Base-by-base conservation (phyloP, 257 asterid species). In the Cinchona pubescens region DNA sequence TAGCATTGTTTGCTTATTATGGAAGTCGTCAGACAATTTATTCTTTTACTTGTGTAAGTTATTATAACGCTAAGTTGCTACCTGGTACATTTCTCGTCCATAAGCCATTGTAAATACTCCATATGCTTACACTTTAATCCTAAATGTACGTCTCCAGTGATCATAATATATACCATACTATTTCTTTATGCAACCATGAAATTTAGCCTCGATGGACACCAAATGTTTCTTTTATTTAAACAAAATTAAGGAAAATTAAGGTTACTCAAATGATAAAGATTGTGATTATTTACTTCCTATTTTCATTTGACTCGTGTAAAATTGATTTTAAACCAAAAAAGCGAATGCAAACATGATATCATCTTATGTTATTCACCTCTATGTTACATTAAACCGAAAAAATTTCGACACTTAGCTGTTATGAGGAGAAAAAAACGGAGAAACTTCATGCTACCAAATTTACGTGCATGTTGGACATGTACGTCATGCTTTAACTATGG, bases 31-130 rank as follows among this genome's bases (percentile, higher is more conserved):
- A 27, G 65, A 53, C 32, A 37, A 56, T n/a, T n/a, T n/a, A n/a
- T 38, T 38, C 46, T 43, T 37, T 8, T 59, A n/a, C n/a, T 27
- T 73, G 49, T 29, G n/a, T n/a, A n/a, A n/a, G n/a, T 19, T 48
- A 4, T 7, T 8, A 2, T 40, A 40, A 40, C 23, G 16, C 9
- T 5, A 18, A 45, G 73, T 30, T 46, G 19, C 48, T 19, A 34
- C 35, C 19, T 62, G 35, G 68, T 62, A 9, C 42, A 16, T 4
- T 38, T 38, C 35, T 48, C 3, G 4, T 70, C 23, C 46, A 13
- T 34, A 30, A 70, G 69, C 76, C 68, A 59, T 10, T 73, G 76
- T 59, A 59, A 40, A 73, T 73, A 73, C 25, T 21, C n/a, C 14
- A 27, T 48, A 70, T 55, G 9, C 62, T 71, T 34, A 38, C 64